Conservation (phyloP, 352 stramenopile genomes). For the Pythium rishiriense region DNA sequence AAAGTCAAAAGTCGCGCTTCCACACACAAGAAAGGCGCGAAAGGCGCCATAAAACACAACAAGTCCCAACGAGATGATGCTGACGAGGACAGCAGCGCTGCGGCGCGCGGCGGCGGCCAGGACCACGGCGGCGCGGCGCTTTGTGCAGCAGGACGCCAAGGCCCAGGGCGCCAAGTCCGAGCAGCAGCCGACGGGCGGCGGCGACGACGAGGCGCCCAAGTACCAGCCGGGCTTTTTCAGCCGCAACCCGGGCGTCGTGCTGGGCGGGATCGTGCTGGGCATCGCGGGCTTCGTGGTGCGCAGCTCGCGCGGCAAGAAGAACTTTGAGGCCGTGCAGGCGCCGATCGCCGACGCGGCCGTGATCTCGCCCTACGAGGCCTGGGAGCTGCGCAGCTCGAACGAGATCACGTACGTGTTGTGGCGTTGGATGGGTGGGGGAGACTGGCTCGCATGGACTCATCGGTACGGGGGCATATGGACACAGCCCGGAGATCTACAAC, state of each 20-base stretch:
- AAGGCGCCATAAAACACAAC: background rate
- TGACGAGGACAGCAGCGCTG: background rate
- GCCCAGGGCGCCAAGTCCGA: background rate
- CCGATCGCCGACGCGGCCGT: constrained; percentile 71
- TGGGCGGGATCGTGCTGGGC: constrained; percentile 64
- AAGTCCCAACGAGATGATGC: background rate
- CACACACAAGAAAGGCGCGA: background rate
- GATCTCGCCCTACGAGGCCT: constrained; percentile 86
- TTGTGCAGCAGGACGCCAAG: constrained; percentile 12
- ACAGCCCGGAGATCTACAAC: constrained; percentile 55
- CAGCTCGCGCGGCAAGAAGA: constrained; percentile 70
- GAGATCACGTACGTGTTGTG: constrained; percentile 67
- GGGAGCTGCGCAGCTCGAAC: constrained; percentile 80
- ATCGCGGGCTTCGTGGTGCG: constrained; percentile 79
- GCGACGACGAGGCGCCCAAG: constrained; percentile 54
- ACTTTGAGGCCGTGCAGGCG: constrained; percentile 73
- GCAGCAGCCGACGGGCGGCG: background rate
- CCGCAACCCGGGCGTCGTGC: constrained; percentile 76
- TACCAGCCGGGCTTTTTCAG: constrained; percentile 88
- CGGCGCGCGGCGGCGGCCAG: background rate
- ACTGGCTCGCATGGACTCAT: no score
- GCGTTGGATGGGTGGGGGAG: no score
- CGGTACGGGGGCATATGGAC: no score
- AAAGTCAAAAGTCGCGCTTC: no score
- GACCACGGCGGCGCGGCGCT: background rate